Evolutionary conservation across 1,139 yeast genomes (phyloP).

Genomic region (Yamadazyma friedrichii): DNA sequence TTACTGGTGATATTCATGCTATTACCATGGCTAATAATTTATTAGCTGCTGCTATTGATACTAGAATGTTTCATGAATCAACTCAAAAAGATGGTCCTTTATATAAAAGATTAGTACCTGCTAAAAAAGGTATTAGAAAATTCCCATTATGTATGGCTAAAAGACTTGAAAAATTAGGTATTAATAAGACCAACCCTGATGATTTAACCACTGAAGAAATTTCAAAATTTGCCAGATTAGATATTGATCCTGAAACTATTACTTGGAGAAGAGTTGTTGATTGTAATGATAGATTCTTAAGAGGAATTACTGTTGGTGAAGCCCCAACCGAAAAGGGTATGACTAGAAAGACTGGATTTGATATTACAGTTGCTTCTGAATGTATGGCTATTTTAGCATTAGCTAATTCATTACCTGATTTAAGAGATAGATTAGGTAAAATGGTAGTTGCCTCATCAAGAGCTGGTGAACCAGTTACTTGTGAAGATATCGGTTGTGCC

Average conservation of each 20-base stretch:
- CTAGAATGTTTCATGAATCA: slow-evolving; percentile 94
- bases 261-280: slow-evolving; percentile 98
- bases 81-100: slow-evolving; percentile 91
- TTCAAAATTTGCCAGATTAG: slow-evolving; percentile 74
- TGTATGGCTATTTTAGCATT: slow-evolving; percentile 98
- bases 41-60: slow-evolving; percentile 96
- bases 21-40: slow-evolving; percentile 93
- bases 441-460: slow-evolving; percentile 87
- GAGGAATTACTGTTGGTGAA: slow-evolving; percentile 90
- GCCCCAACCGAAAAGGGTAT: slow-evolving; percentile 94
- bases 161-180: slow-evolving; percentile 78
- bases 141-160: slow-evolving; percentile 78
- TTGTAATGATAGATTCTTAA: slow-evolving; percentile 88
- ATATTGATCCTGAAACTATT: slow-evolving; percentile 90
- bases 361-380: slow-evolving; percentile 95
- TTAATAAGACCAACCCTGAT: slow-evolving; percentile 76
- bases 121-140: slow-evolving; percentile 75
- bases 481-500: slow-evolving; percentile 96
- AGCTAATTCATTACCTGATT: slow-evolving; percentile 74
- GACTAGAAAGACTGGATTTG: slow-evolving; percentile 89
- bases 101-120: slow-evolving; percentile 84
- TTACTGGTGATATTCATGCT: slow-evolving; percentile 98
- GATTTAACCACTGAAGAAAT: slow-evolving; percentile 80
- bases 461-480: slow-evolving; percentile 86
- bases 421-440: slow-evolving; percentile 87